Percentiles rank a stretch among this genome's conserved stretches.
Conservation (phyloP, 2,329 filamentous ascomycete species). For the Exophiala dermatitidis region DNA sequence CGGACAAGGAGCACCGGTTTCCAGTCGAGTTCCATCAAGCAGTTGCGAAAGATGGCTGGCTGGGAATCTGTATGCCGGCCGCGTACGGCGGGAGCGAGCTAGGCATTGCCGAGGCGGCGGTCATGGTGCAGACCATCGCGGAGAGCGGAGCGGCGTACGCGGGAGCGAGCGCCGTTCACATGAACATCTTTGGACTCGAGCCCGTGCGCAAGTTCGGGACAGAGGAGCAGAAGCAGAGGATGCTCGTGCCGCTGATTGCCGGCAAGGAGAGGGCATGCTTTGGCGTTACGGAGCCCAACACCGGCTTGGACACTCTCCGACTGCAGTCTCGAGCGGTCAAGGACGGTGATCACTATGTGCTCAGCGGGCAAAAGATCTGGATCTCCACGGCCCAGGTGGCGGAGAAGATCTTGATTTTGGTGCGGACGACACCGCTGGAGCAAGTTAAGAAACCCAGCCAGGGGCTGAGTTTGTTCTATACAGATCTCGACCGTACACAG, state of each 20-base stretch:
- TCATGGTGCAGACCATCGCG: conserved; percentile 45
- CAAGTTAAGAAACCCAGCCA: conserved; percentile 38
- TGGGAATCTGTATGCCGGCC: conserved; percentile 41
- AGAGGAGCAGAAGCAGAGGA: conserved; percentile 38
- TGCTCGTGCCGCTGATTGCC: conserved; percentile 36
- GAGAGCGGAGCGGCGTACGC: conserved; percentile 41
- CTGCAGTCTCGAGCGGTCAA: conserved; percentile 34
- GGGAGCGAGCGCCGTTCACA: conserved; percentile 40
- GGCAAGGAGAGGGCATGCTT: conserved; percentile 40
- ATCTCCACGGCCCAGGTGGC: conserved; percentile 42
- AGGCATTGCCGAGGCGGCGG: conserved; percentile 39
- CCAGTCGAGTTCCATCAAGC: conserved; percentile 37
- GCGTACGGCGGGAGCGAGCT: conserved; percentile 39
- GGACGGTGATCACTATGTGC: conserved; percentile 30
- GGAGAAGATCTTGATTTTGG: conserved; percentile 40
- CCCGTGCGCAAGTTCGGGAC: conserved; percentile 42
- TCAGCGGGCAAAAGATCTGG: conserved; percentile 41
- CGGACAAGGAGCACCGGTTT: conserved; percentile 35
- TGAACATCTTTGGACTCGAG: conserved; percentile 44
- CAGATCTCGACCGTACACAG: conserved; percentile 34
- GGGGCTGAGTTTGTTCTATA: conserved; percentile 43
- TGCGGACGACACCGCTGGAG: conserved; percentile 37
- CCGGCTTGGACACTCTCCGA: conserved; percentile 39
- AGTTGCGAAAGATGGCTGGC: conserved; percentile 39
- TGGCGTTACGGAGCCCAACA: conserved; percentile 40